phyloP scores from a whole-genome alignment of 257 asterid genomes.

The Cinchona pubescens region DNA sequence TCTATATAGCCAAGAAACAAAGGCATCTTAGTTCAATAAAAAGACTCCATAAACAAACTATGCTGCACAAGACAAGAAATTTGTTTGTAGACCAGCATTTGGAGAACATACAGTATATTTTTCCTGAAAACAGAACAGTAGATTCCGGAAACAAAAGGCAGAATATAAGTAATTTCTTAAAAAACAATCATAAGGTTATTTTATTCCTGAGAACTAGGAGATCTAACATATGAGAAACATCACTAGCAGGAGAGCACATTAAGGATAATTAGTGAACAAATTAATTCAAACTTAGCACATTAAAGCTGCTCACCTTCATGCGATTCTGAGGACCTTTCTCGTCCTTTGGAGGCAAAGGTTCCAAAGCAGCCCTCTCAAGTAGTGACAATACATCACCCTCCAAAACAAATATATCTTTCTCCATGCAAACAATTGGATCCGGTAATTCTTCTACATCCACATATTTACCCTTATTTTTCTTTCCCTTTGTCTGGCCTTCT shows the following conservation, averaged over 20 bases:
- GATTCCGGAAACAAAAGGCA: background rate
- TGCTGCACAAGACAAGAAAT: background rate
- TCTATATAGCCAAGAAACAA: background rate
- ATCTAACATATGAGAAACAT: background rate
- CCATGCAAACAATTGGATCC: conserved; percentile 59
- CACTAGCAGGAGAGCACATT: background rate
- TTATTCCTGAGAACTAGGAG: background rate
- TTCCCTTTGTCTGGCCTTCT: conserved; percentile 67
- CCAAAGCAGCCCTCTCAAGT: conserved; percentile 85
- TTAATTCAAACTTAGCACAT: background rate
- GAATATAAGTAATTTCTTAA: no score
- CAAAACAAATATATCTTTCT: conserved; percentile 68
- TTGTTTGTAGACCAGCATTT: background rate
- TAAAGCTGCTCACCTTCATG: conserved; percentile 55
- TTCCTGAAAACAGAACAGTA: background rate
- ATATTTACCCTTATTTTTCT: conserved; percentile 55
- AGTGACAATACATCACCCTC: conserved; percentile 80
- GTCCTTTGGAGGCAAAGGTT: conserved; percentile 91
- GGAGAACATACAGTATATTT: background rate
- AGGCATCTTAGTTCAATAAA: background rate
- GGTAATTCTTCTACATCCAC: conserved; percentile 55
- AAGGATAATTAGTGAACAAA: background rate
- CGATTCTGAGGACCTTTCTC: conserved; percentile 97
- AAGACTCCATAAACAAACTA: background rate
- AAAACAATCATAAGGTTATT: background rate